Evolutionary conservation across 2,329 filamentous ascomycete species (phyloP).

Genomic region (Ceratocystiopsis minuta): DNA sequence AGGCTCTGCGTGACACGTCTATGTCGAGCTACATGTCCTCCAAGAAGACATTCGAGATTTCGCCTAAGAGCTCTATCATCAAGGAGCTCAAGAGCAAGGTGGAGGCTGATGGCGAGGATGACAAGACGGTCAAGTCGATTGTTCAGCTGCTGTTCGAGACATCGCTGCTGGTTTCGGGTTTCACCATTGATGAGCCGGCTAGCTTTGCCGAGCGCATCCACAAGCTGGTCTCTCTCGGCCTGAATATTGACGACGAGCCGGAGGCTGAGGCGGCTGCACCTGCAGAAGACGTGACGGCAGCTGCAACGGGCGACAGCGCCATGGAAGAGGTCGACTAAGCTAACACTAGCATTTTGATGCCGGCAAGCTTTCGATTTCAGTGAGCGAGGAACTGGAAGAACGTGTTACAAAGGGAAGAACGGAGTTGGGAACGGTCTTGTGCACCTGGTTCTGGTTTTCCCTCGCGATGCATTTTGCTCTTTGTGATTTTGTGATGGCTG

Average conservation of each 20-base stretch:
- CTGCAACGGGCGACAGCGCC: constrained; percentile 66
- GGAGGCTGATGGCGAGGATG: constrained; percentile 90
- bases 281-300: constrained; percentile 38
- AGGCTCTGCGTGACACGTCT: constrained; percentile 97
- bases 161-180: constrained; percentile 91
- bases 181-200: constrained; percentile 98
- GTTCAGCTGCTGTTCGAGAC: constrained; percentile 98
- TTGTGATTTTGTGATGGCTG: no score
- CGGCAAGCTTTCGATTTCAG: no score
- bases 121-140: constrained; percentile 98
- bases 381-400: no score
- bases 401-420: no score
- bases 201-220: constrained; percentile 98
- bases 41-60: constrained; percentile 99
- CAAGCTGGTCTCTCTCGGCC: constrained; percentile 94
- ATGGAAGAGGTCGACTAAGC: constrained; percentile 99
- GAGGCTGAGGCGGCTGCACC: constrained; percentile 47
- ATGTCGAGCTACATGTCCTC: constrained; percentile 99
- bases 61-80: constrained; percentile 93
- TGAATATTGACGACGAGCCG: constrained; percentile 91
- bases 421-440: no score
- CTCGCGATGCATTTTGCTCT: no score
- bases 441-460: no score
- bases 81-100: constrained; percentile 99
- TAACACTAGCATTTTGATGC: no score